Percentiles rank a stretch among this genome's conserved stretches.
Conservation (phyloP, 2,329 filamentous ascomycete species). For the Botrytis elliptica region DNA sequence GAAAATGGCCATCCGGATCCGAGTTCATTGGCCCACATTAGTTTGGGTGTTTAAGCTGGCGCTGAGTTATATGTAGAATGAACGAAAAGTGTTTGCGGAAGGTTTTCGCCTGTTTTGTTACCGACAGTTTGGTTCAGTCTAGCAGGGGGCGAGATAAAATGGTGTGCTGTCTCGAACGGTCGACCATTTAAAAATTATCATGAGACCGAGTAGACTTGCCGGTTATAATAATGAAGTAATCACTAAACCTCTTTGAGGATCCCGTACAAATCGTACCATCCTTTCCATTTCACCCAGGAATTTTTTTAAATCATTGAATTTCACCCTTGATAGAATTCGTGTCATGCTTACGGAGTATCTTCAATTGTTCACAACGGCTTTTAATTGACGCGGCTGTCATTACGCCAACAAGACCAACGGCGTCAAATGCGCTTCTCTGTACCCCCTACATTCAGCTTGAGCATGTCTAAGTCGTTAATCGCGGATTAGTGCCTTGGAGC, state of each 20-base stretch:
- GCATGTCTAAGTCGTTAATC: background rate
- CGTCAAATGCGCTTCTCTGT: conserved; percentile 21
- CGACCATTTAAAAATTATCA: conserved; percentile 2
- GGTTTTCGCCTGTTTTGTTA: background rate
- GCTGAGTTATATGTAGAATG: background rate
- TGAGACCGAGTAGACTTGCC: conserved; percentile 11
- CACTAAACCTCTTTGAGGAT: conserved; percentile 1
- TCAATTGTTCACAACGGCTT: background rate
- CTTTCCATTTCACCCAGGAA: background rate
- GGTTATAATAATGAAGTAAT: background rate
- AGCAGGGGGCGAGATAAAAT: background rate
- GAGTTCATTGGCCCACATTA: conserved; percentile 10
- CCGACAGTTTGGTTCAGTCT: conserved; percentile 19
- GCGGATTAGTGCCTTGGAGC: conserved; percentile 4
- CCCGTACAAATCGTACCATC: background rate
- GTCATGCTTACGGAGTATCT: background rate
- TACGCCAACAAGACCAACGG: conserved; percentile 8
- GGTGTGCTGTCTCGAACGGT: conserved; percentile 10
- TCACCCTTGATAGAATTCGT: background rate
- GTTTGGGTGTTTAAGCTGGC: background rate
- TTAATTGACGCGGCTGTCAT: conserved; percentile 9
- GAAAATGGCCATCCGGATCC: background rate
- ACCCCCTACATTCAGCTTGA: conserved; percentile 6
- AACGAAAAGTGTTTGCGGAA: background rate
- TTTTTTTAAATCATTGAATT: background rate